Evolutionary conservation across 768 basidiomycete species (phyloP), one percentile per base, ranked within the genome.

Genomic region (Roridomyces roridus): DNA sequence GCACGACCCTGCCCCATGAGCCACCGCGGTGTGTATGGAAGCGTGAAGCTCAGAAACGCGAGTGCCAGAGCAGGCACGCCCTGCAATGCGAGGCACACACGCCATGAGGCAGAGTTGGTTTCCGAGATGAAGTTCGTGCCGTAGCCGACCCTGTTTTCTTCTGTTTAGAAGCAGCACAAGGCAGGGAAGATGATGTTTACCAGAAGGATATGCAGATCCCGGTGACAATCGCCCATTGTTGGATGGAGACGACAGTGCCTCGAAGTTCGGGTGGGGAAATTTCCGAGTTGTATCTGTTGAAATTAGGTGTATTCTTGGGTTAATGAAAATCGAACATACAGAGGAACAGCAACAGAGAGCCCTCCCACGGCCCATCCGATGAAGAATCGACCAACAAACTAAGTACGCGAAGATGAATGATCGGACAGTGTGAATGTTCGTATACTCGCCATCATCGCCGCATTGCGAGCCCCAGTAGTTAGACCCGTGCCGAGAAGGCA

Each of bases 361-460:
- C 84, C 83, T 12, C 85, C 85, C 10, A 87, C 83, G 36, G 83
- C 85, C 59, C 85, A 66, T 70, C 85, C 85, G 46, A 82, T 85
- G 54, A 86, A 69, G 60, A 83, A 85, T 35, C 85, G 77, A 31
- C 84, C 83, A 23, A 60, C 61, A 41, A 65, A 65, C 64, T 65
- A n/a, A n/a, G 37, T 20, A 26, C 34, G 10, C 9, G 8, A 17
- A 15, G 21, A 26, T 45, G 4, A 51, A 46, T 40, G 1, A 14
- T 39, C 2, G 34, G 6, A n/a, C 8, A 25, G 18, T n/a, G n/a
- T n/a, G n/a, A 26, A 46, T 34, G 31, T 11, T 21, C 9, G 7
- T 42, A 11, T 11, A 34, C 45, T 26, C 18, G 60, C 64, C 61
- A 65, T 65, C 40, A 36, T 63, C 11, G 58, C 51, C 3, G 64